Evolutionary conservation across 1,139 yeast species (phyloP).

Genomic region (Debaryomyces nepalensis): DNA sequence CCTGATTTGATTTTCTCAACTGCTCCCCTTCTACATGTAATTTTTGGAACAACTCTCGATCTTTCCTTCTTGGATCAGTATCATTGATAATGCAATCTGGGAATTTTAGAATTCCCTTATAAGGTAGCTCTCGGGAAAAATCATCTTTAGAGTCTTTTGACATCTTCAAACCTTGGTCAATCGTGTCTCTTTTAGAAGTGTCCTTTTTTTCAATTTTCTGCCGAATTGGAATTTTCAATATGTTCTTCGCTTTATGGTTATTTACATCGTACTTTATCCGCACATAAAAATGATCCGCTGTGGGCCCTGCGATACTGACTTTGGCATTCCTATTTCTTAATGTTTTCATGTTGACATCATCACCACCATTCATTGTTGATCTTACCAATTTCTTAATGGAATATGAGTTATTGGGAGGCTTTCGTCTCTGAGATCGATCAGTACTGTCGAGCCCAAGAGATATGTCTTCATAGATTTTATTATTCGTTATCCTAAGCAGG

Average conservation of each 20-base stretch:
- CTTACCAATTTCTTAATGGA: slow-evolving; percentile 21
- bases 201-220: neutral
- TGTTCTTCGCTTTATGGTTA: slow-evolving; percentile 4
- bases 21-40: slow-evolving; percentile 31
- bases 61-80: slow-evolving; percentile 62
- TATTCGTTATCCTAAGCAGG: slow-evolving; percentile 33
- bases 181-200: neutral
- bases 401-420: slow-evolving; percentile 19
- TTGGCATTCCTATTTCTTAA: neutral
- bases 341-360: neutral
- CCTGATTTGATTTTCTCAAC: slow-evolving; percentile 18
- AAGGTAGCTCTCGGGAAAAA: slow-evolving; percentile 53
- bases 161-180: neutral
- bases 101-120: slow-evolving; percentile 63
- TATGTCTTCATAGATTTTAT: slow-evolving; percentile 30
- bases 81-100: slow-evolving; percentile 63
- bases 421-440: slow-evolving; percentile 26
- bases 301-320: slow-evolving; percentile 1
- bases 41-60: slow-evolving; percentile 51
- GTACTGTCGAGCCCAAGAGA: slow-evolving; percentile 22
- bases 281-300: slow-evolving; percentile 9
- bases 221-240: slow-evolving; percentile 6
- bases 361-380: slow-evolving; percentile 3
- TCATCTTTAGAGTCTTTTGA: neutral
- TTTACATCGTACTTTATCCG: slow-evolving; percentile 11